phyloP scores from a whole-genome alignment of 148 eudicot genomes.

The Amaranthus hypochondriacus region DNA sequence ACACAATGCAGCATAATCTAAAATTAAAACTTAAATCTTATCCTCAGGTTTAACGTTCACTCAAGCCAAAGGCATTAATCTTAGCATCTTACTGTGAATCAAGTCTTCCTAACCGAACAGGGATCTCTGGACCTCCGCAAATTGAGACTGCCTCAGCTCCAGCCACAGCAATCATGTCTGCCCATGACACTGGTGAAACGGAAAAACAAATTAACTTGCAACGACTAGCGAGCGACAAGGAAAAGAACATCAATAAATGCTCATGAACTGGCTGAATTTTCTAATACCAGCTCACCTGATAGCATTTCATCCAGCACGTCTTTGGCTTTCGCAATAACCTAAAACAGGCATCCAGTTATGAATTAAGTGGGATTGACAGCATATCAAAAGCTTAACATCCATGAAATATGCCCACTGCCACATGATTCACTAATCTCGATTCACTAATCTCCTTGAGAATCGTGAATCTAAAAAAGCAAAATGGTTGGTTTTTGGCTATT shows the following conservation, averaged over 20 bases:
- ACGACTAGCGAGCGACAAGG: background rate
- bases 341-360: slow-evolving; percentile 44
- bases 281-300: slow-evolving; percentile 44
- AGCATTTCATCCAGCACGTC: slow-evolving; percentile 42
- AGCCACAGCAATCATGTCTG: slow-evolving; percentile 87
- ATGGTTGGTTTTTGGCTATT: no score
- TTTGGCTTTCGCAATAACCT: slow-evolving; percentile 89
- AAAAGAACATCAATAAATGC: background rate
- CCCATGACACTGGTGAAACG: slow-evolving; percentile 67
- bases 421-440: background rate
- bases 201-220: slow-evolving; percentile 21
- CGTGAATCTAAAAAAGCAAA: no score
- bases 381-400: slow-evolving; percentile 24
- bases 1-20: background rate
- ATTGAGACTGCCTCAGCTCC: slow-evolving; percentile 90
- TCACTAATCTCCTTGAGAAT: background rate
- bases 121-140: slow-evolving; percentile 86
- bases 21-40: background rate
- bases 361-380: slow-evolving; percentile 39
- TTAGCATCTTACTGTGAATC: slow-evolving; percentile 58
- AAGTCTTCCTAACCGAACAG: slow-evolving; percentile 68
- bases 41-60: background rate
- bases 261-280: background rate
- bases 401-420: background rate
- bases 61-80: background rate